Base-by-base conservation (phyloP, 2,329 filamentous ascomycete species). In the Achaetomium macrosporum region DNA sequence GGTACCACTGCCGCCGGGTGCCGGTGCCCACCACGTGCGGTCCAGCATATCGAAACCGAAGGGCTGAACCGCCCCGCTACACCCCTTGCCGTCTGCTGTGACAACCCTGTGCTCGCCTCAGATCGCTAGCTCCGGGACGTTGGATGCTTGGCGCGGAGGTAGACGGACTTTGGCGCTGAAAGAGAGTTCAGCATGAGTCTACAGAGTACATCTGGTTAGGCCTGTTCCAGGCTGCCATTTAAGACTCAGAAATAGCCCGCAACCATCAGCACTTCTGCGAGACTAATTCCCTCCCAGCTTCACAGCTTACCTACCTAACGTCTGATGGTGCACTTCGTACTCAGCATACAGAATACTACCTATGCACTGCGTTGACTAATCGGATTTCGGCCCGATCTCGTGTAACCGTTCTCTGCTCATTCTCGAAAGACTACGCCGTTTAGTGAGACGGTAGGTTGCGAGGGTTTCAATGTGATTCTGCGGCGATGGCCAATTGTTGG, bases 21-120 rank as follows among this genome's bases (percentile, higher is more conserved):
- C 42, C 50, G 50, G 25, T 25, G 25, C 25, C n/a, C 25, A 25
- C 53, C 55, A 57, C 55, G 52, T 57, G 55, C 37, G 52, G 42
- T 42, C 52, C 47, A 53, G 39, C 44, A 51, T 47, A 20, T 42
- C 15, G 44, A 51, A 54, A 54, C 40, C 35, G 36, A 19, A 6
- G 49, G 50, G 46, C 39, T 44, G 31, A 44, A 42, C 29, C 29
- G n/a, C 33, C 35, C 35, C 39, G 15, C 16, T 20, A 41, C 46
- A 3, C 25, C 17, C 6, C 17, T 16, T 11, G 33, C 33, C 10
- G 33, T 11, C 25, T 35, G 33, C 33, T 4, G 11, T 35, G 11
- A 35, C 33, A 11, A 12, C 10, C 11, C 33, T 35, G 33, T 41
- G 6, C 39, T 20, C 39, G 16, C 11, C 16, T 20, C 17, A 17